Base-by-base conservation (phyloP, 352 stramenopile genomes). In the Globisporangium okanoganense region DNA sequence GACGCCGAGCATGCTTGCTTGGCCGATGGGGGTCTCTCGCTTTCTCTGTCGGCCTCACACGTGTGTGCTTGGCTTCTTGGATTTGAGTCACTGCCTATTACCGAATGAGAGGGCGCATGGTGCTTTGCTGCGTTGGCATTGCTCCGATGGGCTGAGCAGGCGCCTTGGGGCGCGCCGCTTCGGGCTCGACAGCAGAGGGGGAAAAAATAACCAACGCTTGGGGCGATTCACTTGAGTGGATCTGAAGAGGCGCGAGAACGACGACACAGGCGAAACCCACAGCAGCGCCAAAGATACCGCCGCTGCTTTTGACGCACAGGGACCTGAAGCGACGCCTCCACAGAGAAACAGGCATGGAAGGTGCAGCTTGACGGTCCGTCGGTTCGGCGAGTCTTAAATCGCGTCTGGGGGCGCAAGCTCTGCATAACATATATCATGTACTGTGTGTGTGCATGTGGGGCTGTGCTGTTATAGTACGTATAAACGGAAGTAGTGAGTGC, bases 1-100 rank as follows among this genome's bases (percentile, higher is more conserved):
- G 44, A 74, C 41, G 20, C 72, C 65, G 57, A 82, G 31, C 76
- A 88, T 86, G 14, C 57, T 36, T 43, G n/a, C 51, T 47, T 44
- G 53, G 16, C 38, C 14, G 6, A 44, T 7, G n/a, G 14, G 25
- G 43, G 20, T 8, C 4, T 35, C 9, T 48, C 33, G 16, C 53
- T 36, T 48, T 18, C 24, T 24, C n/a, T 33, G 33, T 12, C 18
- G 29, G 8, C n/a, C 22, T 24, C 2, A n/a, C n/a, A n/a, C n/a
- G 25, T 18, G 25, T 33, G 25, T n/a, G 25, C 52, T 58, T 58
- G 52, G 18, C 52, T 58, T 47, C 52, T 58, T 47, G 52, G 33
- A 50, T 48, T 60, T 41, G 54, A 60, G 54, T 60, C 40, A 40
- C 40, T 25, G 43, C 49, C 54, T 60, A 20, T 44, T 60, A 60